Conservation (phyloP, 768 basidiomycete species). For the Serendipita sp. region DNA sequence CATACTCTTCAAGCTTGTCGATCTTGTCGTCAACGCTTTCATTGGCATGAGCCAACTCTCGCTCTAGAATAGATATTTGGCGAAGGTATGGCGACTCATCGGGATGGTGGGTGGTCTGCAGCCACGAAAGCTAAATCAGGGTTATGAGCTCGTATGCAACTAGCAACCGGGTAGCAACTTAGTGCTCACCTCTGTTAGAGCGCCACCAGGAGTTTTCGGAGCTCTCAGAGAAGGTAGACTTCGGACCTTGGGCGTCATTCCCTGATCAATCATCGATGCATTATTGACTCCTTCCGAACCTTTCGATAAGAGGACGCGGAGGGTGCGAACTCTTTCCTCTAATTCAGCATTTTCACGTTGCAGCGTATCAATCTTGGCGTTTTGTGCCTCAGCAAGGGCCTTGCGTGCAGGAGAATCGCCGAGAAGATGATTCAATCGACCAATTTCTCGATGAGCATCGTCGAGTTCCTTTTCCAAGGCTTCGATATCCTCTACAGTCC, state of each 20-base stretch:
- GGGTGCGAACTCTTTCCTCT: slow-evolving; percentile 41
- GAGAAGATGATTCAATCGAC: slow-evolving; percentile 46
- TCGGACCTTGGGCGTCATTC: background rate
- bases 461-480: slow-evolving; percentile 63
- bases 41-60: slow-evolving; percentile 64
- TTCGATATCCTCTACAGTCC: slow-evolving; percentile 37
- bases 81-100: slow-evolving; percentile 38
- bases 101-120: slow-evolving; percentile 43
- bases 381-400: slow-evolving; percentile 63
- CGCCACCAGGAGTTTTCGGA: slow-evolving; percentile 66
- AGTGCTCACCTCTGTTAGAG: slow-evolving; percentile 55
- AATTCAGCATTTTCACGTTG: slow-evolving; percentile 66
- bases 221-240: slow-evolving; percentile 26
- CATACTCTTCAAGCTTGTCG: slow-evolving; percentile 69
- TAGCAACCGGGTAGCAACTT: background rate
- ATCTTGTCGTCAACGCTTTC: slow-evolving; percentile 79
- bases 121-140: slow-evolving; percentile 48
- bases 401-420: slow-evolving; percentile 60
- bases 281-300: background rate
- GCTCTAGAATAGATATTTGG: slow-evolving; percentile 59
- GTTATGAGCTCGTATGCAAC: background rate
- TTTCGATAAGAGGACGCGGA: slow-evolving; percentile 8
- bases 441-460: slow-evolving; percentile 60
- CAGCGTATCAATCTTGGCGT: slow-evolving; percentile 57
- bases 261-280: background rate